Conservation (phyloP, 2,329 filamentous ascomycete species). For the Daldinia sp. region DNA sequence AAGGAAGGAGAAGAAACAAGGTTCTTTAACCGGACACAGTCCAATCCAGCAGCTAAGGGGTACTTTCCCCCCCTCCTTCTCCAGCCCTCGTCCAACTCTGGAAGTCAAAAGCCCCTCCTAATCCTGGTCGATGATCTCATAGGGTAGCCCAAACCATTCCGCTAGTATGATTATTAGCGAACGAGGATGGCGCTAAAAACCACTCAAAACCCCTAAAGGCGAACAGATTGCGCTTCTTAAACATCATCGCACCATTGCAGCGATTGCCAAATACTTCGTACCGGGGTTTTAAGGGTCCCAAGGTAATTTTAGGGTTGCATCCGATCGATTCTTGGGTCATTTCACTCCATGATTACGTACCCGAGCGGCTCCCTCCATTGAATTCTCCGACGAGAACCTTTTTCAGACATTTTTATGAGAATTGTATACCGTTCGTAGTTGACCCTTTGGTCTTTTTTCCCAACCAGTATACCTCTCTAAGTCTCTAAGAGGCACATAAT, state of each 20-base stretch:
- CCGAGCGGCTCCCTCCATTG: constrained; percentile 1
- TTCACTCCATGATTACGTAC: constrained; percentile 26
- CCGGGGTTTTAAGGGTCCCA: constrained; percentile 15
- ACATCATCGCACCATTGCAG: constrained; percentile 23
- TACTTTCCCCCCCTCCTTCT: background rate
- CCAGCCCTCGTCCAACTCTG: background rate
- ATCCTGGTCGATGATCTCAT: constrained; percentile 34
- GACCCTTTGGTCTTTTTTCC: no score
- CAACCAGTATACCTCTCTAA: no score
- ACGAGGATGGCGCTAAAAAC: constrained; percentile 19
- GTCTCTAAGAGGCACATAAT: no score
- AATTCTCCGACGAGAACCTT: background rate
- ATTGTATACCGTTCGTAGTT: background rate
- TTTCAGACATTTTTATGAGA: no score
- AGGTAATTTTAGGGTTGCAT: constrained; percentile 15
- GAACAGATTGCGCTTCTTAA: constrained; percentile 11
- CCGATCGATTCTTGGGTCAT: constrained; percentile 34
- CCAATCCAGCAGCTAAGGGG: constrained; percentile 10
- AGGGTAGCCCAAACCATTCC: constrained; percentile 2
- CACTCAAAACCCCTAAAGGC: constrained; percentile 18
- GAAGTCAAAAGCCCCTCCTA: constrained; percentile 22
- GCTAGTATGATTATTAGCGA: constrained; percentile 13
- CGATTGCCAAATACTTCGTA: background rate
- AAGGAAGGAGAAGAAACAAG: background rate
- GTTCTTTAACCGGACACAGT: constrained; percentile 21